Evolutionary conservation across 257 asterid genomes (phyloP).

Genomic region (Mentha longifolia): DNA sequence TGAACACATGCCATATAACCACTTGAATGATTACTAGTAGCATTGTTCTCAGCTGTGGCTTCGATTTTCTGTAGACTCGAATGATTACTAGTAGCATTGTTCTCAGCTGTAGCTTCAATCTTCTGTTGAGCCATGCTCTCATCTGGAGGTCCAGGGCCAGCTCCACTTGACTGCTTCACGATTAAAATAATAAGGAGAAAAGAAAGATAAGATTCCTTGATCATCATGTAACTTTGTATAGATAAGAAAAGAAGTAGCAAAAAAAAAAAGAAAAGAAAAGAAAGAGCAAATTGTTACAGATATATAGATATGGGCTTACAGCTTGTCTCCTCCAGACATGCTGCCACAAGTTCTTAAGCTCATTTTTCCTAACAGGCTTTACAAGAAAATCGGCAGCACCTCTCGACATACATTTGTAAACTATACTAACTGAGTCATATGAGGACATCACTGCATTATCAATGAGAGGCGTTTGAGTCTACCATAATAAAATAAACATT

Average conservation of each 20-base stretch:
- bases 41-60: constrained; percentile 87
- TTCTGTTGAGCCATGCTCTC: constrained; percentile 73
- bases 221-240: constrained; percentile 9
- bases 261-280: background rate
- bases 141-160: constrained; percentile 62
- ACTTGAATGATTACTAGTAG: constrained; percentile 71
- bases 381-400: constrained; percentile 95
- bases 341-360: constrained; percentile 88
- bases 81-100: constrained; percentile 66
- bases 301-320: constrained; percentile 47
- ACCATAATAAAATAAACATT: background rate
- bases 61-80: constrained; percentile 48
- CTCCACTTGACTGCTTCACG: constrained; percentile 53
- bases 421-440: constrained; percentile 76
- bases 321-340: constrained; percentile 91
- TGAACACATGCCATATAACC: constrained; percentile 66
- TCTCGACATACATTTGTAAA: constrained; percentile 85
- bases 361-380: constrained; percentile 83
- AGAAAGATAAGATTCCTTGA: constrained; percentile 27
- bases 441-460: constrained; percentile 84
- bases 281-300: constrained; percentile 17
- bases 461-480: constrained; percentile 20
- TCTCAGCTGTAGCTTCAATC: constrained; percentile 87
- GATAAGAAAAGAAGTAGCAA: background rate
- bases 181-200: background rate